Evolutionary conservation across 2,329 filamentous ascomycete species (phyloP).

Genomic region (Alternaria ventricosa): DNA sequence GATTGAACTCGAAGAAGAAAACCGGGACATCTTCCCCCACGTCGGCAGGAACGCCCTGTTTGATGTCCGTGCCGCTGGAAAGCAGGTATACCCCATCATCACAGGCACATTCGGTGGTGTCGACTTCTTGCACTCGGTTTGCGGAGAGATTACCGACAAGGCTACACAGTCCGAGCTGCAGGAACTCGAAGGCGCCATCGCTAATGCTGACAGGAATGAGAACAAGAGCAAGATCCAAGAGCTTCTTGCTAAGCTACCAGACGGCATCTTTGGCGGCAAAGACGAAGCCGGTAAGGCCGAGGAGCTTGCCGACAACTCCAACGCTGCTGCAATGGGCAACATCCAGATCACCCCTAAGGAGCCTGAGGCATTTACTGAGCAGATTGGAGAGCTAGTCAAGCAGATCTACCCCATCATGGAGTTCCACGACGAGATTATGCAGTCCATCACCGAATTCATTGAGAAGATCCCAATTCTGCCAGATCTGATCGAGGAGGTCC

Average conservation of each 20-base stretch:
- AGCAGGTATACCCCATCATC: conserved; percentile 77
- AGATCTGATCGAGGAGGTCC: conserved; percentile 82
- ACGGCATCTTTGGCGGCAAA: conserved; percentile 77
- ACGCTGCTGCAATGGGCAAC: conserved; percentile 76
- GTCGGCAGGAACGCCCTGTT: conserved; percentile 78
- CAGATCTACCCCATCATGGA: conserved; percentile 90
- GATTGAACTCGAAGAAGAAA: conserved; percentile 79
- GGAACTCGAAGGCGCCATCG: conserved; percentile 82
- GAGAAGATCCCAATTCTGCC: conserved; percentile 86
- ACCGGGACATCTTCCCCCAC: conserved; percentile 77
- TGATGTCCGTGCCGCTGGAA: conserved; percentile 69
- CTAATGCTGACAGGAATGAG: conserved; percentile 65
- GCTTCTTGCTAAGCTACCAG: conserved; percentile 80
- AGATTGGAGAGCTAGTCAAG: conserved; percentile 73
- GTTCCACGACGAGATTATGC: conserved; percentile 89
- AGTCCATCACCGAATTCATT: conserved; percentile 76
- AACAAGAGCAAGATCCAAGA: conserved; percentile 79
- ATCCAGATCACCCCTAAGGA: conserved; percentile 76
- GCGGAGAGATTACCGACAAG: conserved; percentile 82
- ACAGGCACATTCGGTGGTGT: conserved; percentile 95
- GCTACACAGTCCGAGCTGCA: conserved; percentile 89
- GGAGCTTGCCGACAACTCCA: conserved; percentile 78
- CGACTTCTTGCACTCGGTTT: conserved; percentile 90
- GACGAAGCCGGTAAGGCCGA: conserved; percentile 78
- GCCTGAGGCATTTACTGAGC: conserved; percentile 82